These are phyloP conservation scores for Adenanthera pavonina DNA, from an alignment of 306 rosid genomes.

Conservation along the genomic window DNA sequence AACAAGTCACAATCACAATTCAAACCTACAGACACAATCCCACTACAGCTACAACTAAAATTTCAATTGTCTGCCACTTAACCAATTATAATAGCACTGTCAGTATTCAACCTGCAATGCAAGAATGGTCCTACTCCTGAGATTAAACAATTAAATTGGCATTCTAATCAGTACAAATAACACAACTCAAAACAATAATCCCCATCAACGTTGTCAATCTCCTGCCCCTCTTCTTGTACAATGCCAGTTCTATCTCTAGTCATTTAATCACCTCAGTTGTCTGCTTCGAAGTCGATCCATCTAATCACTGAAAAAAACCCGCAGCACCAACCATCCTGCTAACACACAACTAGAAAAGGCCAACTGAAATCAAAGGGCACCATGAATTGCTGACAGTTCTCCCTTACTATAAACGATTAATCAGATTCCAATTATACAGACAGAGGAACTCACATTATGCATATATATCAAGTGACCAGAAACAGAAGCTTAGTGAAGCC, in stretches of 20 bases:
- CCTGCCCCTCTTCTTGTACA: not conserved
- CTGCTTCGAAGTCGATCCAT: not conserved
- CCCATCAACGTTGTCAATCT: not conserved
- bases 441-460: conserved; percentile 20
- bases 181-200: not conserved
- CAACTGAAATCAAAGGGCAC: not conserved
- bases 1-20: not conserved
- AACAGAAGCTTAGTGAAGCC: conserved; percentile 22
- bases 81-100: not conserved
- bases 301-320: not conserved
- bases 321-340: not conserved
- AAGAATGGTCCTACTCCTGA: not conserved
- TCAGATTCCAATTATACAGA: conserved; percentile 30
- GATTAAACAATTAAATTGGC: not conserved
- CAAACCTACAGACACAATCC: not conserved
- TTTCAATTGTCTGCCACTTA: not conserved
- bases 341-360: not conserved
- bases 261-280: not conserved
- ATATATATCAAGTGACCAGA: conserved; percentile 14
- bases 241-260: not conserved
- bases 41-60: not conserved
- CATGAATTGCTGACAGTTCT: conserved; percentile 18
- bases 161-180: not conserved
- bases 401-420: not conserved
- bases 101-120: not conserved